Evolutionary conservation across 495 filamentous ascomycete genomes (phyloP).

Genomic region (Cercophora newfieldiana): DNA sequence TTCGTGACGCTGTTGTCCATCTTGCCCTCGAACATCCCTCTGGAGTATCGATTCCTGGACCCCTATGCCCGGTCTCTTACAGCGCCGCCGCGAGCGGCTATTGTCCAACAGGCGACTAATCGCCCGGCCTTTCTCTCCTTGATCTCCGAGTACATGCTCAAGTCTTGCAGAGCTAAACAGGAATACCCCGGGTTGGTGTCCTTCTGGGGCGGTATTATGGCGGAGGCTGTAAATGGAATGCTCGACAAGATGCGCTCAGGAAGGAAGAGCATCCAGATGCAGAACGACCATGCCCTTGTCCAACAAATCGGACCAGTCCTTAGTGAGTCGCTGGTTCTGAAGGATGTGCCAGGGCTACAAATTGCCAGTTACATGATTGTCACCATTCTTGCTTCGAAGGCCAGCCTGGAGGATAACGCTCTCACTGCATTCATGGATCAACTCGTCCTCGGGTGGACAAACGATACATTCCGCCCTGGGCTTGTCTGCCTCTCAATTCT

Average conservation of each 20-base stretch:
- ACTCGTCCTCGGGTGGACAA: slow-evolving; percentile 70
- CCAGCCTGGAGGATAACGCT: slow-evolving; percentile 69
- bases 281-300: slow-evolving; percentile 77
- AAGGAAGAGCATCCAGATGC: slow-evolving; percentile 61
- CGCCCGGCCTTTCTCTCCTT: slow-evolving; percentile 67
- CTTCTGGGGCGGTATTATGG: slow-evolving; percentile 84
- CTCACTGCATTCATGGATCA: slow-evolving; percentile 83
- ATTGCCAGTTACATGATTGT: slow-evolving; percentile 89
- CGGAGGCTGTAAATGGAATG: slow-evolving; percentile 78
- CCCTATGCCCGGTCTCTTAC: slow-evolving; percentile 77
- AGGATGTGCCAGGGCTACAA: slow-evolving; percentile 70
- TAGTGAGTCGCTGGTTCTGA: slow-evolving; percentile 71
- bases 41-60: slow-evolving; percentile 77
- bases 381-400: slow-evolving; percentile 79
- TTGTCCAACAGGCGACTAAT: slow-evolving; percentile 76
- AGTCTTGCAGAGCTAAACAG: slow-evolving; percentile 63
- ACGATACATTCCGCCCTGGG: slow-evolving; percentile 68
- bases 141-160: slow-evolving; percentile 73
- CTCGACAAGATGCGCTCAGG: slow-evolving; percentile 74
- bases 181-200: slow-evolving; percentile 74
- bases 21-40: slow-evolving; percentile 67
- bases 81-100: slow-evolving; percentile 71
- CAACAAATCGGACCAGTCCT: slow-evolving; percentile 72
- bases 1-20: slow-evolving; percentile 83
- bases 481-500: slow-evolving; percentile 78